Conservation (phyloP, 306 rosid species). For the Psophocarpus tetragonolobus region DNA sequence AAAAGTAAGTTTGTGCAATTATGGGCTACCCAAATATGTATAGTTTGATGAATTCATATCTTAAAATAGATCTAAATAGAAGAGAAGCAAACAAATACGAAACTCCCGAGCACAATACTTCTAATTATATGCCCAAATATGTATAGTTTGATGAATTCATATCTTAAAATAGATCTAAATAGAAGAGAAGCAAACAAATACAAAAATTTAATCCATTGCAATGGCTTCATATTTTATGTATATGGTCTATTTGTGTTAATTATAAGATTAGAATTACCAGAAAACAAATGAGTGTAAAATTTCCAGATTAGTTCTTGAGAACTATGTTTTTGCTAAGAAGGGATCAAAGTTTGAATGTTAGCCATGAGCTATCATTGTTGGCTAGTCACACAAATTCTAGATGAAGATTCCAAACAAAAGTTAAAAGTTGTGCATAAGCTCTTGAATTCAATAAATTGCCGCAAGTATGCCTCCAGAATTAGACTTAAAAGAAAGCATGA, state of each 20-base stretch:
- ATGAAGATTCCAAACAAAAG: conserved; percentile 15
- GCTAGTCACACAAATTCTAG: conserved; percentile 27
- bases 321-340: neutral
- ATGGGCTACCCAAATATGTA: conserved; percentile 6
- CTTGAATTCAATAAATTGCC: conserved; percentile 27
- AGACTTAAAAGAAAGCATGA: conserved; percentile 28
- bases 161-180: neutral
- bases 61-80: neutral
- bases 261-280: neutral
- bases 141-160: conserved; percentile 7
- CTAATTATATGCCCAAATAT: neutral
- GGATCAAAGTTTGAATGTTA: conserved; percentile 7
- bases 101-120: neutral
- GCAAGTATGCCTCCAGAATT: conserved; percentile 36
- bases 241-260: neutral
- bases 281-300: neutral
- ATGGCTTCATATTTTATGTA: neutral
- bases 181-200: neutral
- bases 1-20: neutral
- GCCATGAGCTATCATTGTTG: conserved; percentile 21
- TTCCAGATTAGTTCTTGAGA: neutral
- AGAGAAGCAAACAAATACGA: neutral
- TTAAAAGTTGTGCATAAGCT: conserved; percentile 18
- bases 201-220: neutral
- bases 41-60: neutral